A percentile compares a stretch with the other conserved stretches of the same genome.
Evolutionary conservation across 2,329 filamentous ascomycete genomes (phyloP).

Genomic region (Aureobasidium sp.): DNA sequence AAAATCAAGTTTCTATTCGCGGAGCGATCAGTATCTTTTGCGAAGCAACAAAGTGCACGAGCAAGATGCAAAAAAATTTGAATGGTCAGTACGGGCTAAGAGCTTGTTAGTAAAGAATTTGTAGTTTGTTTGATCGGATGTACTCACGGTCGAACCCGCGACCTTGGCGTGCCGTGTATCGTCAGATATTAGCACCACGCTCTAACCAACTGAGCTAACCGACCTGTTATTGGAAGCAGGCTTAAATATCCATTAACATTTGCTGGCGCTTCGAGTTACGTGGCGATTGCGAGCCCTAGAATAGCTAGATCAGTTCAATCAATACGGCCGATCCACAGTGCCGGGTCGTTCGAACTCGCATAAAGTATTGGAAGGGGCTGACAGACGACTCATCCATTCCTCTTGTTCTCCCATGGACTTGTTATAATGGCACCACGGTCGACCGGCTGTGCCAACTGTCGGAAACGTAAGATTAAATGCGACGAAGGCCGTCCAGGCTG

Average conservation of each 20-base stretch:
- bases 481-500: constrained; percentile 25
- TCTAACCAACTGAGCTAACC: constrained; percentile 4
- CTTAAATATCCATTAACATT: too few relatives aligned
- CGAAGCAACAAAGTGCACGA: too few relatives aligned
- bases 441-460: constrained; percentile 25
- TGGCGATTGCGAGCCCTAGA: not conserved
- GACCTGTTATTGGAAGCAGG: not conserved
- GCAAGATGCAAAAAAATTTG: too few relatives aligned
- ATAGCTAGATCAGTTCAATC: not conserved
- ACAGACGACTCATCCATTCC: not conserved
- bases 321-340: not conserved
- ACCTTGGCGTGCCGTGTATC: not conserved
- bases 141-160: constrained; percentile 3
- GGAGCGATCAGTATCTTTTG: too few relatives aligned
- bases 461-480: constrained; percentile 27
- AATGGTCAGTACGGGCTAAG: too few relatives aligned
- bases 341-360: not conserved
- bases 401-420: not conserved
- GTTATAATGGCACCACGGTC: constrained; percentile 24
- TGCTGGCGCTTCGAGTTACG: not conserved
- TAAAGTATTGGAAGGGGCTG: not conserved
- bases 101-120: too few relatives aligned
- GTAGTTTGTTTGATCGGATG: too few relatives aligned
- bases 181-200: not conserved
- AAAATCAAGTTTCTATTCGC: too few relatives aligned